Conservation (phyloP, 768 basidiomycete genomes). For the Cystobasidium ongulense region DNA sequence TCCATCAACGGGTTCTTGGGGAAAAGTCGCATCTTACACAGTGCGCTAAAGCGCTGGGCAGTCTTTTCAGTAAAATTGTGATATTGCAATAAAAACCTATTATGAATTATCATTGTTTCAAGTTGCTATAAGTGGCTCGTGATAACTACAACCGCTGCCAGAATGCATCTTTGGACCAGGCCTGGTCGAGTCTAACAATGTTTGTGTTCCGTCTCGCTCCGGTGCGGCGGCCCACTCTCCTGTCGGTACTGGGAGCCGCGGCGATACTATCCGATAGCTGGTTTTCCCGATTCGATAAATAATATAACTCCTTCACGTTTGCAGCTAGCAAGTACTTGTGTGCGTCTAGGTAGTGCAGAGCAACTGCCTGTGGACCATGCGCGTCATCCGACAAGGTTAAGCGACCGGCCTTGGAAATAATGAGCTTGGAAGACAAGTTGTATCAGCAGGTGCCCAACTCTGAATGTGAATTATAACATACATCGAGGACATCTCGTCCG, state of each 20-base stretch:
- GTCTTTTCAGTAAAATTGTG: not conserved
- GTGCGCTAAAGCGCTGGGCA: not conserved
- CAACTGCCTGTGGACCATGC: slow-evolving; percentile 79
- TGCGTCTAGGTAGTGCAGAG: slow-evolving; percentile 67
- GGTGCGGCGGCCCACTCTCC: not conserved
- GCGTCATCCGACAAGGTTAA: slow-evolving; percentile 91
- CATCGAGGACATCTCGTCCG: slow-evolving; percentile 58
- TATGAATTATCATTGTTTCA: not conserved
- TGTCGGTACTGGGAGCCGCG: not conserved
- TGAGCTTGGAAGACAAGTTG: slow-evolving; percentile 52
- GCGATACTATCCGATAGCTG: not conserved
- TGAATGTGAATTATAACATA: not conserved
- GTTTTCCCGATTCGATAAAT: slow-evolving; percentile 38
- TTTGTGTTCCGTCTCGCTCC: not conserved
- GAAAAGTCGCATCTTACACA: not conserved
- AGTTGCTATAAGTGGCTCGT: not conserved
- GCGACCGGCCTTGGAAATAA: slow-evolving; percentile 60
- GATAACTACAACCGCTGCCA: not conserved
- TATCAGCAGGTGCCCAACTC: not conserved
- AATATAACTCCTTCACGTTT: slow-evolving; percentile 53
- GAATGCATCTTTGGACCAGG: slow-evolving; percentile 1
- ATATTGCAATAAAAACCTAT: not conserved
- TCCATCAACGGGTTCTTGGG: not conserved
- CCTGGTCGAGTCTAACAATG: not conserved
- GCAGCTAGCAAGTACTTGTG: slow-evolving; percentile 57